Evolutionary conservation across 2,329 filamentous ascomycete genomes (phyloP), one percentile per base, ranked within the genome.

Genomic region (Epichloe amarillans): DNA sequence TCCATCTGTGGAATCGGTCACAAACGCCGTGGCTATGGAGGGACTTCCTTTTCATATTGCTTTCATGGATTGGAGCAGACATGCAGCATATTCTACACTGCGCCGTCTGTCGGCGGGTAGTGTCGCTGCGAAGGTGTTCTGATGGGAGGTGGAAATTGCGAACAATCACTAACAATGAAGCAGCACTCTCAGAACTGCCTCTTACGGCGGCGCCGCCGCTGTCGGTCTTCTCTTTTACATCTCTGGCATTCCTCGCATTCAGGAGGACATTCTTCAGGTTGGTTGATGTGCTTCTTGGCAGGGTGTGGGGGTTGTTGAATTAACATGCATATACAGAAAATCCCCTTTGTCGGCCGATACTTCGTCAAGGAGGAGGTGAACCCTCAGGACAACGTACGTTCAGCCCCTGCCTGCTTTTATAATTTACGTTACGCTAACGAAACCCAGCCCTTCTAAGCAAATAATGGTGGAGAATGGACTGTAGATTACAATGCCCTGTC

Each of bases 311-410:
- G 7, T 11, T 10, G 40, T 19, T 11, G 5, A 23, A 5, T 6
- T 17, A 46, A 46, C 33, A 17, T 17, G 4, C 12, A 7, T 4
- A 11, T 43, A 21, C 55, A 81, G 76, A 77, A 79, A 65, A 55
- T 83, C 19, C 80, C 80, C 56, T 54, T 77, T 58, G 56, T 82
- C 53, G 72, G 72, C 56, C 54, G 60, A 46, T 68, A 71, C 66
- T 83, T 73, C 64, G 59, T 71, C 59, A 73, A 75, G 64, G 69
- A 75, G 62, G 72, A 79, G 62, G 59, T 77, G 57, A 73, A 77
- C 58, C 69, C 79, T 53, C 76, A 79, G 53, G 80, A 83, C 69
- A 82, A 81, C 69, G 79, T 83, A 60, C 70, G 78, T 73, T 11
- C 11, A 11, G 30, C 10, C 3, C 5, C 12, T 44, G 26, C 17